A percentile compares a stretch with the other conserved stretches of the same genome.
phyloP scores from a whole-genome alignment of 1,139 yeast genomes.

The Sugiyamaella paludigena region DNA sequence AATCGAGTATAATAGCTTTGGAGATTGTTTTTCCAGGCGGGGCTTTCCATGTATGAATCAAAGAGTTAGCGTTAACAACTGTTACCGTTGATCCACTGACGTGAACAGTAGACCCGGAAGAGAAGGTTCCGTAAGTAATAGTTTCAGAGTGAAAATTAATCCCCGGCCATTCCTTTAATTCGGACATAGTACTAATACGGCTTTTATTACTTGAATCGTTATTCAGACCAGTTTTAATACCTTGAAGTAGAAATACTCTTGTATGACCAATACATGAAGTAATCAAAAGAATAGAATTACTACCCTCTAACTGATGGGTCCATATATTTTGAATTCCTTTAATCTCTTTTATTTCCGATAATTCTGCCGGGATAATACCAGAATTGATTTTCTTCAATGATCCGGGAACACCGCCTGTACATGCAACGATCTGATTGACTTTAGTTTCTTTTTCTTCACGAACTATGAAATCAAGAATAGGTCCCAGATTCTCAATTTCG shows the following conservation, averaged over 20 bases:
- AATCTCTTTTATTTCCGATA: neutral
- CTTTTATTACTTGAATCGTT: too few relatives aligned
- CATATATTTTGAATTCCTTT: conserved; percentile 6
- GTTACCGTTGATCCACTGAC: neutral
- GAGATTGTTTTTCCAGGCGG: neutral
- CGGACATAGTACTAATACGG: neutral
- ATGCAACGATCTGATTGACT: conserved; percentile 6
- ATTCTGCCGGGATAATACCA: conserved; percentile 8
- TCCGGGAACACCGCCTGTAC: conserved; percentile 2
- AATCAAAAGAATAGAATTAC: neutral
- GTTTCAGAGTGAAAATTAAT: neutral
- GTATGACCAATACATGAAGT: conserved; percentile 9
- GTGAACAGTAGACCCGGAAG: neutral
- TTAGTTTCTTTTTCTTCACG: neutral
- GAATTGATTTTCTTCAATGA: conserved; percentile 5
- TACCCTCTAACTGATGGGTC: neutral
- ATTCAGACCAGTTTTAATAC: too few relatives aligned
- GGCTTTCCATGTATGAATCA: neutral
- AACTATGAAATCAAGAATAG: conserved; percentile 9
- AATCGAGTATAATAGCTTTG: neutral
- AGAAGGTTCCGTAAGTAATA: conserved; percentile 1
- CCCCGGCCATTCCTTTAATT: neutral
- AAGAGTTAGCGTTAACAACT: neutral
- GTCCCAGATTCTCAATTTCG: conserved; percentile 12
- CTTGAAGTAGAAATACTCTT: neutral